A percentile compares a stretch with the other conserved stretches of the same genome.
phyloP scores from a whole-genome alignment of 2,329 filamentous ascomycete species.

The Phialemonium atrogriseum region DNA sequence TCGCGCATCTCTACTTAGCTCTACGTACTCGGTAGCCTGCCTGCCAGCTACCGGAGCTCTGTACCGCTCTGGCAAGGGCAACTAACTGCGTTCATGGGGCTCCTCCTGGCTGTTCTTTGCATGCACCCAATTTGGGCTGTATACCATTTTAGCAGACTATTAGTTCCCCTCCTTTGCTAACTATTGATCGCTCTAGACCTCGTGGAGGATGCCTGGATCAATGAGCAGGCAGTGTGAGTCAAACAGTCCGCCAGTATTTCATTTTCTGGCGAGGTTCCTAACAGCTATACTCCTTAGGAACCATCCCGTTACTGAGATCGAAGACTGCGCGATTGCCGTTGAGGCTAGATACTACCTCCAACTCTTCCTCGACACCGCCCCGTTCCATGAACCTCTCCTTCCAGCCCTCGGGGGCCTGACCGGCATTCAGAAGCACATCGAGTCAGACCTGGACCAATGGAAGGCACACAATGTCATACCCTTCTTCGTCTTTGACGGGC shows the following conservation, averaged over 20 bases:
- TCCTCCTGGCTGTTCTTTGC: too few relatives aligned
- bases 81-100: too few relatives aligned
- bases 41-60: too few relatives aligned
- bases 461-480: slow-evolving; percentile 63
- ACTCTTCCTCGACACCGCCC: slow-evolving; percentile 61
- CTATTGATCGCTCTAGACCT: too few relatives aligned
- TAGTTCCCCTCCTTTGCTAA: too few relatives aligned
- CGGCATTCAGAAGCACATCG: slow-evolving; percentile 66
- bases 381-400: slow-evolving; percentile 77
- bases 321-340: slow-evolving; percentile 69
- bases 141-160: too few relatives aligned
- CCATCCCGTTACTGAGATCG: slow-evolving; percentile 60
- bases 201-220: slow-evolving; percentile 31
- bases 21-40: too few relatives aligned
- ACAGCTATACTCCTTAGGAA: slow-evolving; percentile 28
- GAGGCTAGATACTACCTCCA: slow-evolving; percentile 87
- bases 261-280: slow-evolving; percentile 6
- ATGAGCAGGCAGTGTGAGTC: slow-evolving; percentile 22
- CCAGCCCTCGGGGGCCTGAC: slow-evolving; percentile 85
- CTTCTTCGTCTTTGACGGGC: slow-evolving; percentile 86
- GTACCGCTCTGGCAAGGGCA: too few relatives aligned
- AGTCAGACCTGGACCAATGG: slow-evolving; percentile 67
- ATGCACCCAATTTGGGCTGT: too few relatives aligned
- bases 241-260: neutral
- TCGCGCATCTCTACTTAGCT: too few relatives aligned